Base-by-base conservation (phyloP, 2,329 filamentous ascomycete genomes). In the Herpotrichia juniperi region DNA sequence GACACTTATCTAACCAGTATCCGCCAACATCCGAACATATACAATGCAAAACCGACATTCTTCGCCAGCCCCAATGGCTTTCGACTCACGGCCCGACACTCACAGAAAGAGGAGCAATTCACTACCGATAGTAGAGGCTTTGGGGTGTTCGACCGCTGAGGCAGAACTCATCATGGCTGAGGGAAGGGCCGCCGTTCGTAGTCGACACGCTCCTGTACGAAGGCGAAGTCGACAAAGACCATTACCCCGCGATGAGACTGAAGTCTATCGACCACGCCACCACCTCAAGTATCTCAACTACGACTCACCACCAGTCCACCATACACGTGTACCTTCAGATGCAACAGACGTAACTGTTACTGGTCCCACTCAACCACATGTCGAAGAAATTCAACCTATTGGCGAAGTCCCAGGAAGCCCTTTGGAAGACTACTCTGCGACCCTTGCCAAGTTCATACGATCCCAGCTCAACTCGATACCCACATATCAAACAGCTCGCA, bases 61-160 rank as follows among this genome's bases (percentile, higher is more conserved):
- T 16, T 56, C 63, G 7, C 61, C 60, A 16, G 53, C 51, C n/a
- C 37, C 54, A 8, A 56, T 53, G 46, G n/a, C 52, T 11, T 30
- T 50, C 17, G 64, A 61, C 51, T 56, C 58, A 10, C 63, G 69
- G 25, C 63, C 64, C 21, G 54, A 37, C 42, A 56, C 59, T 4
- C 46, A 63, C n/a, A 63, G 71, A 47, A 58, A 72, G 25, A 56
- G 71, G 55, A 74, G 69, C 54, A 73, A 72, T 44, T 74, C 71
- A 2, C 54, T 72, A 11, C 69, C 71, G 9, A 65, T 73, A 25
- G 55, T 68, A 9, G 68, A 73, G 31, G 68, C 64, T 25, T 26
- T 74, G 34, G 69, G 69, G 40, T 72, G 69, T 50, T 71, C 71
- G 8, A 72, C 69, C 4, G 57, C 68, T 35, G 71, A 74, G 51